These are phyloP conservation scores for Arabidopsis lyrata DNA, from an alignment of 441 rosid species.

Conservation along the genomic window DNA sequence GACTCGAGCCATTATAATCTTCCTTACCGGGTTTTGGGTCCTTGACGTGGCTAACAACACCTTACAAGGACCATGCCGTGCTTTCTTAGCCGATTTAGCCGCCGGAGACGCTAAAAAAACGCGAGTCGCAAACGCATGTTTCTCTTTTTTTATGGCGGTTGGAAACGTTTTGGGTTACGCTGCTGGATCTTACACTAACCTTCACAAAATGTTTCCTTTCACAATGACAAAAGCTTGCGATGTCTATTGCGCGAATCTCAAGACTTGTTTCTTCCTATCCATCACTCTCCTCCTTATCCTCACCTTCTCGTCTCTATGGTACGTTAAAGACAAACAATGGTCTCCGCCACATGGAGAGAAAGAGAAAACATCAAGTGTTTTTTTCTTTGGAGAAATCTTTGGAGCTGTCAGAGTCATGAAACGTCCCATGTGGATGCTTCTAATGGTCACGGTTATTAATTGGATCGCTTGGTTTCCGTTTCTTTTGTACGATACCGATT, in stretches of 20 bases:
- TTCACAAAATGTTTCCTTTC: conserved; percentile 68
- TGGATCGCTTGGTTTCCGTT: conserved; percentile 96
- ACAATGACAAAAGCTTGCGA: conserved; percentile 75
- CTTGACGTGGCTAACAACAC: conserved; percentile 94
- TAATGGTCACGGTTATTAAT: conserved; percentile 75
- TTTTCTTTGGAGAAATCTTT: conserved; percentile 57
- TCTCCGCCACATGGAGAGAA: conserved; percentile 43
- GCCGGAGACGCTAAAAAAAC: conserved; percentile 59
- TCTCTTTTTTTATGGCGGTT: conserved; percentile 90
- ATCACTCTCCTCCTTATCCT: conserved; percentile 57
- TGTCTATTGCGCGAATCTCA: conserved; percentile 86
- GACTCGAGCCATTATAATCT: conserved; percentile 70
- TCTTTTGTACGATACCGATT: conserved; percentile 83
- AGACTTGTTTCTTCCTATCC: conserved; percentile 74
- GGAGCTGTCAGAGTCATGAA: conserved; percentile 58
- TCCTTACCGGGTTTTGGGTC: conserved; percentile 87
- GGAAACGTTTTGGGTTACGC: conserved; percentile 86
- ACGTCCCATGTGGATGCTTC: conserved; percentile 81
- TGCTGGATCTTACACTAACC: conserved; percentile 65
- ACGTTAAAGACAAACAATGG: conserved; percentile 67
- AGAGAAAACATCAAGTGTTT: conserved; percentile 24
- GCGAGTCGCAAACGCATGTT: conserved; percentile 65
- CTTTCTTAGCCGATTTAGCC: conserved; percentile 81
- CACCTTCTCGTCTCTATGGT: conserved; percentile 50
- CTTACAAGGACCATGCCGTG: conserved; percentile 90